Conservation (phyloP, 169 alveolate genomes). For the Plasmodium falciparum region DNA sequence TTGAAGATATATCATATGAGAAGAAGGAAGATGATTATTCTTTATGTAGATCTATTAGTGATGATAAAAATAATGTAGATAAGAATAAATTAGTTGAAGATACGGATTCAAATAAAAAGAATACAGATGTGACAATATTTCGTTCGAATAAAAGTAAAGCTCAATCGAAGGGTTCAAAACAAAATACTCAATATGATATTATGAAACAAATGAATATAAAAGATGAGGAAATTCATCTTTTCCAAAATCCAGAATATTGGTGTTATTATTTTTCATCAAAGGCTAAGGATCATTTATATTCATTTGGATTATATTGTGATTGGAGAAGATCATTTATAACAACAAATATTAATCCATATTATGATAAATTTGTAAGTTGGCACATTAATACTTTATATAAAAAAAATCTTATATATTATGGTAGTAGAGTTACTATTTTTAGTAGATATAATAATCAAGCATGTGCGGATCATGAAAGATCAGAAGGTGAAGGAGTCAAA, state of each 20-base stretch:
- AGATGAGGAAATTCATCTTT: conserved; percentile 95
- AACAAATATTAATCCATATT: conserved; percentile 98
- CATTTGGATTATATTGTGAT: conserved; percentile 90
- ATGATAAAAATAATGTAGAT: background rate
- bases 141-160: conserved; percentile 89
- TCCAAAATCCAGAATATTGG: conserved; percentile 98
- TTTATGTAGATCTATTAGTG: background rate
- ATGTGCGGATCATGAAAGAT: conserved; percentile 98
- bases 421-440: conserved; percentile 95
- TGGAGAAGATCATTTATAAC: conserved; percentile 99
- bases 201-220: conserved; percentile 94
- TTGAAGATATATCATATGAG: background rate
- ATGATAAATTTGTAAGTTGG: conserved; percentile 97
- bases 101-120: background rate
- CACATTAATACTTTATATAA: conserved; percentile 95
- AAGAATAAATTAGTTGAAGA: background rate
- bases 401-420: conserved; percentile 79
- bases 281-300: conserved; percentile 94
- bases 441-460: conserved; percentile 96
- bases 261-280: conserved; percentile 97
- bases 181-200: conserved; percentile 92
- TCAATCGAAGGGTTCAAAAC: conserved; percentile 89
- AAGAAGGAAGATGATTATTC: background rate
- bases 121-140: conserved; percentile 81
- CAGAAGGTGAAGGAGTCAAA: conserved; percentile 89